Evolutionary conservation across 2,329 filamentous ascomycete species (phyloP), one percentile per base, ranked within the genome.

Genomic region (Nemania sp.): DNA sequence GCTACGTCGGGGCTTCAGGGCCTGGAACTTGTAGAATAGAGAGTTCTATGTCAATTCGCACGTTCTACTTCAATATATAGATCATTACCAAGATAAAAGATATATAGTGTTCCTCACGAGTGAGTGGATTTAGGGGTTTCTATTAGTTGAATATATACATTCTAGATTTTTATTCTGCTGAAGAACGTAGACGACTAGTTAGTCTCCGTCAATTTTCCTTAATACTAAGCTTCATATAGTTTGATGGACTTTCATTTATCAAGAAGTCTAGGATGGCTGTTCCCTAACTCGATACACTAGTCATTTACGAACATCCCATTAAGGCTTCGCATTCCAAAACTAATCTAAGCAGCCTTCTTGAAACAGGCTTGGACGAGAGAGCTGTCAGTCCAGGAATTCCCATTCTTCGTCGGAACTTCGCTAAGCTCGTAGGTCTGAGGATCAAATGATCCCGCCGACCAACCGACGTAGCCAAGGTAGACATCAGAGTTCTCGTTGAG

Each of bases 401-500:
- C 73, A 27, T 67, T 71, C 35, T 68, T 69, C 26, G 64, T 72
- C n/a, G 73, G 73, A 4, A 70, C 68, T 49, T 70, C 66, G 60
- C 66, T 72, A 22, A 74, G 70, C 66, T 70, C 73, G 35, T 74
- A 74, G 2, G 69, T 74, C 7, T 18, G 5, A 7, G 70, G 54
- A 43, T 72, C 63, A 35, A 76, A 75, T 10, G 69, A 62, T 15
- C 74, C 74, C 11, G 73, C 74, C 2, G 70, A 62, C 74, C 74
- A 76, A 26, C 73, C 74, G 5, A 75, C 60, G 41, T 74, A 76
- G 18, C 74, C 74, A 13, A 76, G 53, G 58, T 73, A 76, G n/a
- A 75, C 74, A 38, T 76, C 74, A 32, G 73, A 53, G 56, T 76
- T 76, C 63, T 66, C 35, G 60, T 79, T 78, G 59, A 80, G 60